Conservation (phyloP, 2,329 filamentous ascomycete species). For the Aspergillus sergii region DNA sequence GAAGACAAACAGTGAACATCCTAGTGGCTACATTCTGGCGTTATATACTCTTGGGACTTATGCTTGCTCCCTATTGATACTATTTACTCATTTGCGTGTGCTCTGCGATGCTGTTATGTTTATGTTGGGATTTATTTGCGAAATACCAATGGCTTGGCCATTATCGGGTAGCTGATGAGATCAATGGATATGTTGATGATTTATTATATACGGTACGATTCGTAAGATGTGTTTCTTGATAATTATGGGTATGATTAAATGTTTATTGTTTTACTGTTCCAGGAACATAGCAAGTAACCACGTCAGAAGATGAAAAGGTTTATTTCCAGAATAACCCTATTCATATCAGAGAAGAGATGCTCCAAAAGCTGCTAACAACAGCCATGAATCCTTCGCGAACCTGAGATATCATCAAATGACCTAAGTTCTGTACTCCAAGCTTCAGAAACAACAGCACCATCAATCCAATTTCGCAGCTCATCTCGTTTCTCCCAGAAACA, state of each 20-base stretch:
- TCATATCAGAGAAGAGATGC: neutral
- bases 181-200: slow-evolving; percentile 5
- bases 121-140: neutral
- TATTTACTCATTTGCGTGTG: neutral
- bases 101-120: neutral
- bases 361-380: neutral
- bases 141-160: slow-evolving; percentile 4
- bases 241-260: neutral
- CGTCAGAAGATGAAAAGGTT: neutral
- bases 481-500: neutral
- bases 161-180: slow-evolving; percentile 4
- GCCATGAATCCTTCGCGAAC: neutral
- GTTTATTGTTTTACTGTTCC: neutral
- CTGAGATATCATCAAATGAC: neutral
- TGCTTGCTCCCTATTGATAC: neutral
- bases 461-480: neutral
- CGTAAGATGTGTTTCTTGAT: neutral
- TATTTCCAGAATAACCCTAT: neutral
- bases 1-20: slow-evolving; percentile 4
- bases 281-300: neutral
- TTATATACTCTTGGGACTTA: slow-evolving; percentile 19
- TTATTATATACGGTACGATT: neutral
- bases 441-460: neutral
- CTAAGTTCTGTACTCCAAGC: neutral
- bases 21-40: slow-evolving; percentile 15